These are phyloP conservation scores for Cladobotryum mycophilum DNA, from an alignment of 2,329 filamentous ascomycete species.

Conservation along the genomic window DNA sequence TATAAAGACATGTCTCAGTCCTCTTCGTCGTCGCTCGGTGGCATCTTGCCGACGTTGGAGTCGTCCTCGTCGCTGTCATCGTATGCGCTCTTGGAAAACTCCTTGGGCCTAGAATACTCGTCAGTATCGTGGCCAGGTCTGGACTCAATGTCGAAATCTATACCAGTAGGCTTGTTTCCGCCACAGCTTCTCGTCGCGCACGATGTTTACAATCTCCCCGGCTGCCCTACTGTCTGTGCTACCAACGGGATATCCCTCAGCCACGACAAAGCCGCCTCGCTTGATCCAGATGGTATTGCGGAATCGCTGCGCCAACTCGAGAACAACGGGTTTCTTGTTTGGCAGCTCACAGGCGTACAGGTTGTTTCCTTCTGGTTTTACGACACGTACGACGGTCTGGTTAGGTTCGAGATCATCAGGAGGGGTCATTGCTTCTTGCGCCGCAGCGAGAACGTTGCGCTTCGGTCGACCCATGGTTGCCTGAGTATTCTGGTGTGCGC, in stretches of 20 bases:
- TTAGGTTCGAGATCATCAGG: constrained; percentile 52
- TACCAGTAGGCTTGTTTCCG: constrained; percentile 85
- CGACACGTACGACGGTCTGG: constrained; percentile 68
- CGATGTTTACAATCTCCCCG: constrained; percentile 89
- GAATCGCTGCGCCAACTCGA: constrained; percentile 79
- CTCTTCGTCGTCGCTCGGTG: constrained; percentile 60
- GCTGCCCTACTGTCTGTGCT: constrained; percentile 70
- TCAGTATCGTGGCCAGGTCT: not conserved
- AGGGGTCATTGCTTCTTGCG: constrained; percentile 60
- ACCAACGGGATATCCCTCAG: constrained; percentile 60
- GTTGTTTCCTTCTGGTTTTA: constrained; percentile 82
- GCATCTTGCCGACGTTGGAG: constrained; percentile 78
- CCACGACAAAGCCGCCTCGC: constrained; percentile 77
- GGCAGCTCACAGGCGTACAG: constrained; percentile 75
- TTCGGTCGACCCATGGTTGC: constrained; percentile 43
- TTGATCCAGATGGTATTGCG: constrained; percentile 92
- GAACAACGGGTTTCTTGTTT: constrained; percentile 57
- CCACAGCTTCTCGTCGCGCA: constrained; percentile 87
- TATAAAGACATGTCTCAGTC: not conserved
- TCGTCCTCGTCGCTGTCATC: constrained; percentile 74
- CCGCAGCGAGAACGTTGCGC: constrained; percentile 70
- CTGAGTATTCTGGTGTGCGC: not conserved
- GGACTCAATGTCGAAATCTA: constrained; percentile 16
- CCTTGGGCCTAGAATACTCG: constrained; percentile 57
- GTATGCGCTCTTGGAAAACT: constrained; percentile 64